Evolutionary conservation across 805 yeast species (phyloP), one percentile per base, ranked within the genome.

Genomic region (Starmera caribaea): DNA sequence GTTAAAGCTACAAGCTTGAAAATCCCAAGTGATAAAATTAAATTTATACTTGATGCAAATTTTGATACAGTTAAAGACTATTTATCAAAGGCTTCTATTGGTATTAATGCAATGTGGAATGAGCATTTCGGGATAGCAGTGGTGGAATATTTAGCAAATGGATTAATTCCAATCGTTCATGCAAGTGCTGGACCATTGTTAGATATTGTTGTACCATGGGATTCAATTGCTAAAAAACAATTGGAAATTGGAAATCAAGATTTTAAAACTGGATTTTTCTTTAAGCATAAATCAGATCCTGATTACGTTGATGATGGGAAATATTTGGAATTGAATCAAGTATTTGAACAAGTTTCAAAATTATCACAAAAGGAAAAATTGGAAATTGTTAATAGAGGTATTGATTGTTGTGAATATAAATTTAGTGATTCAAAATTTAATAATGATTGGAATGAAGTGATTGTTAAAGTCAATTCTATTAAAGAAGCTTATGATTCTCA

Each of bases 41-140:
- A 73, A 35, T 81, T 88, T 51, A 64, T 79, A 1, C 70, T 83
- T 5, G 94, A 92, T 61, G 81, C 90, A 24, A 70, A 86, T 9
- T 85, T 85, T 63, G 68, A 66, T 2, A 70, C 67, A 14, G 78
- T 94, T 12, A 63, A 75, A 38, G 53, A 62, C 26, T 69, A 74
- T 39, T 65, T 94, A 29, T 50, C 63, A 11, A 62, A 58, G 12
- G 73, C 87, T 3, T 73, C 78, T 21, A 78, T 76, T 52, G 98
- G 98, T 5, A 66, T 92, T 32, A 90, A 92, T 53, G 88, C 95
- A 27, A 92, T 92, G 99, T 92, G 98, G 98, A 92, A 92, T 61
- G 99, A 92, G 65, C 99, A 92, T 64, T 92, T 92, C 59, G 99
- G 99, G 15, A 92, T 92, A 52, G 90, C 96, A 1, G 90, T 92